These are phyloP conservation scores for Penicillium parvum DNA, from an alignment of 495 filamentous ascomycete genomes.

Conservation along the genomic window DNA sequence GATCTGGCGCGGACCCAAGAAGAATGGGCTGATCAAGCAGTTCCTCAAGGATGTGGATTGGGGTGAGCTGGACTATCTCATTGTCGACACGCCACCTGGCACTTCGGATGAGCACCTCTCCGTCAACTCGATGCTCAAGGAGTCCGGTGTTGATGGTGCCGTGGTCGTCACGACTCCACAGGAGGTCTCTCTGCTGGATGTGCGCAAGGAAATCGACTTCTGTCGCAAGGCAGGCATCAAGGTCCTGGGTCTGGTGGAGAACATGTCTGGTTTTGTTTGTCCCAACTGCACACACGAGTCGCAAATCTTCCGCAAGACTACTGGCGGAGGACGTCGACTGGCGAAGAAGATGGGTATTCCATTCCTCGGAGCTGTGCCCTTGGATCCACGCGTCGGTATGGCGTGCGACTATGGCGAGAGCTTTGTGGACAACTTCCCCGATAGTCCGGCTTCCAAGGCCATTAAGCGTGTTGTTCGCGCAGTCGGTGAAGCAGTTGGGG, in stretches of 20 bases:
- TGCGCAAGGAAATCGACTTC: conserved; percentile 95
- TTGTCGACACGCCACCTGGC: conserved; percentile 93
- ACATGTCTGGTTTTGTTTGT: conserved; percentile 96
- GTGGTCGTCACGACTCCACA: conserved; percentile 93
- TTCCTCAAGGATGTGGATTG: conserved; percentile 97
- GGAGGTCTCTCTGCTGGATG: conserved; percentile 87
- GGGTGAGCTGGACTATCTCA: conserved; percentile 87
- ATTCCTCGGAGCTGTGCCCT: conserved; percentile 85
- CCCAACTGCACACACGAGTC: conserved; percentile 76
- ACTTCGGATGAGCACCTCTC: conserved; percentile 93
- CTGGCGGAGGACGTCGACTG: conserved; percentile 74
- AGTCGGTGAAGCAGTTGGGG: conserved; percentile 60
- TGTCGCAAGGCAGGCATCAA: conserved; percentile 89
- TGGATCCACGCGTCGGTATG: conserved; percentile 94
- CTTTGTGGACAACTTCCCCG: conserved; percentile 89
- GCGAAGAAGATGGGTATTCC: conserved; percentile 81
- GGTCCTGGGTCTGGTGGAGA: conserved; percentile 88
- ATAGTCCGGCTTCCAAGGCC: conserved; percentile 80
- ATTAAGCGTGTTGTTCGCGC: conserved; percentile 70
- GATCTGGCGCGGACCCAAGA: conserved; percentile 96
- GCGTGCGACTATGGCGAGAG: conserved; percentile 95
- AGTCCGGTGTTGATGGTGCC: conserved; percentile 86
- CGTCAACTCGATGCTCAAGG: conserved; percentile 82
- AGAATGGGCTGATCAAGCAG: conserved; percentile 96
- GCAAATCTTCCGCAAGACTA: conserved; percentile 88